Evolutionary conservation across 2,329 filamentous ascomycete species (phyloP).

Genomic region (Cryoendolithus antarcticus): DNA sequence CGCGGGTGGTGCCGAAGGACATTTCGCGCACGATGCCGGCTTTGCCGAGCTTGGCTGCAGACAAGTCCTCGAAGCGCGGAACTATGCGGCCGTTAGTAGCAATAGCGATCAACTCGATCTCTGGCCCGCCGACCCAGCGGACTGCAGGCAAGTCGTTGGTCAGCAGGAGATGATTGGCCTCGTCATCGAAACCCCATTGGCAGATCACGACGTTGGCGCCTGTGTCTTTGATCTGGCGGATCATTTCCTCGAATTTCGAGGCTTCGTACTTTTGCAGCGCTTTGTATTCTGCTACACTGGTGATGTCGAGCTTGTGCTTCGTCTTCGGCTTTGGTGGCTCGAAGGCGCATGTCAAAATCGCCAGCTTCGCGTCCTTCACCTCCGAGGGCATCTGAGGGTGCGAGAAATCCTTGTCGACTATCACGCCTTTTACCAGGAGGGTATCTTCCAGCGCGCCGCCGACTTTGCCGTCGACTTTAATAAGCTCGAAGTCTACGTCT

Average conservation of each 20-base stretch:
- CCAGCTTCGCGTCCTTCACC: slow-evolving; percentile 89
- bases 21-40: slow-evolving; percentile 89
- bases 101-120: slow-evolving; percentile 97
- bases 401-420: slow-evolving; percentile 99
- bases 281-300: slow-evolving; percentile 94
- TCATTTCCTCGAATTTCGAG: slow-evolving; percentile 97
- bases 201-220: slow-evolving; percentile 96
- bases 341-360: slow-evolving; percentile 94
- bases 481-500: slow-evolving; percentile 97
- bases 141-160: slow-evolving; percentile 95
- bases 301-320: slow-evolving; percentile 98
- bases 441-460: slow-evolving; percentile 89
- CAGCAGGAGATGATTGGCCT: slow-evolving; percentile 92
- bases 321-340: slow-evolving; percentile 99
- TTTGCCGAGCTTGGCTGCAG: slow-evolving; percentile 74
- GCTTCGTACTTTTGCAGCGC: slow-evolving; percentile 92
- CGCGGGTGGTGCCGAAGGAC: slow-evolving; percentile 90
- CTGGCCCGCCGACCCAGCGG: slow-evolving; percentile 93
- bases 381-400: slow-evolving; percentile 98
- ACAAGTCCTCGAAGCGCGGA: slow-evolving; percentile 90
- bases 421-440: slow-evolving; percentile 90
- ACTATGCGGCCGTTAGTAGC: slow-evolving; percentile 97
- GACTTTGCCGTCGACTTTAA: slow-evolving; percentile 98
- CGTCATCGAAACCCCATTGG: slow-evolving; percentile 99
- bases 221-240: slow-evolving; percentile 92